Conservation (phyloP, 768 basidiomycete species). For the Astraeus odoratus region DNA sequence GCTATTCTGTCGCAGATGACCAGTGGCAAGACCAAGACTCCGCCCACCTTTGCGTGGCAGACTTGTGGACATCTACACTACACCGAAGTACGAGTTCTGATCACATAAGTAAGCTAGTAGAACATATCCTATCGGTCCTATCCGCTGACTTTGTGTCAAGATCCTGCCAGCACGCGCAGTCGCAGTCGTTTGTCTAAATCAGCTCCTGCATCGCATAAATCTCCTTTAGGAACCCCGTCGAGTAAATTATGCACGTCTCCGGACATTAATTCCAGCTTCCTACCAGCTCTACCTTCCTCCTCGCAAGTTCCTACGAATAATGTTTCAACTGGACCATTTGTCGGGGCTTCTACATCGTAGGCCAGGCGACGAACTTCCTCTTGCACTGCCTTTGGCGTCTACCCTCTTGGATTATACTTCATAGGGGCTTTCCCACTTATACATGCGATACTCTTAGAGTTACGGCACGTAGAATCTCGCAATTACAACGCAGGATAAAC, state of each 20-base stretch:
- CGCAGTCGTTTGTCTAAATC: not conserved
- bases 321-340: not conserved
- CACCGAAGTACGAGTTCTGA: conserved; percentile 7
- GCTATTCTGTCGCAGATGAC: conserved; percentile 6
- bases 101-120: conserved; percentile 4
- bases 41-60: conserved; percentile 25
- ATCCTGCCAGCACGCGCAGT: not conserved
- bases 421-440: too few relatives aligned
- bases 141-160: conserved; percentile 1
- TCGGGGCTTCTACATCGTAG: not conserved
- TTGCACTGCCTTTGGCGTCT: too few relatives aligned
- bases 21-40: conserved; percentile 1
- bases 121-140: not conserved
- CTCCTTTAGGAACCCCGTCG: not conserved
- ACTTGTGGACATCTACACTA: conserved; percentile 31
- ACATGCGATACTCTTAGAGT: too few relatives aligned
- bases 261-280: not conserved
- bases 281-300: not conserved
- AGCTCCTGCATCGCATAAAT: not conserved
- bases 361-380: too few relatives aligned
- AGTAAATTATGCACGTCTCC: not conserved
- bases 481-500: too few relatives aligned
- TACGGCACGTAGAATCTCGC: too few relatives aligned
- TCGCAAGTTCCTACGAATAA: not conserved
- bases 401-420: too few relatives aligned